Evolutionary conservation across 768 basidiomycete genomes (phyloP).

Genomic region (Leucocoprinus birnbaumii): DNA sequence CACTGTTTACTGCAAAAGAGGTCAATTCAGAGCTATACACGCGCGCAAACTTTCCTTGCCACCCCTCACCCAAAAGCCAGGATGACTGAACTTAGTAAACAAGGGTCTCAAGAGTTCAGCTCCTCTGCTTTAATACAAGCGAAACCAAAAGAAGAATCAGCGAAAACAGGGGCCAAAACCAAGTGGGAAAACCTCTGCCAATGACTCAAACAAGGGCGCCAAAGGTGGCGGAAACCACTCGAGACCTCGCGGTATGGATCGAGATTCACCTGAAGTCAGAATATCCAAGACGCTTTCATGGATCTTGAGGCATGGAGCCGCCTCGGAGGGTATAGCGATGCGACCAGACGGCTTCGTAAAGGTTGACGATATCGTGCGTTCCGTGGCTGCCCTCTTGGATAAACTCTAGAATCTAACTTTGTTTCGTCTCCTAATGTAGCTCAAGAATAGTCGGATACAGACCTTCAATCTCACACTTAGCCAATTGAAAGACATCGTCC

Average conservation of each 20-base stretch:
- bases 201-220: not conserved
- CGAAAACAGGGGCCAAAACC: not conserved
- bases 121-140: too few species aligned
- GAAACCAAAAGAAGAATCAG: not conserved
- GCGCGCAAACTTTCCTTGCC: too few species aligned
- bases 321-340: constrained; percentile 70
- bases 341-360: constrained; percentile 83
- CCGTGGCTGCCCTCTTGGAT: not conserved
- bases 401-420: not conserved
- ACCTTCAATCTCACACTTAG: constrained; percentile 57
- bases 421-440: not conserved
- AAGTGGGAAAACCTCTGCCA: not conserved
- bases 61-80: too few species aligned
- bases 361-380: constrained; percentile 78
- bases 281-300: constrained; percentile 88
- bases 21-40: too few species aligned
- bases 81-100: too few species aligned
- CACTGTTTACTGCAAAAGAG: too few species aligned
- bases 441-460: constrained; percentile 45
- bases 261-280: constrained; percentile 65
- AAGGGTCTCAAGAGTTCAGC: too few species aligned
- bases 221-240: not conserved
- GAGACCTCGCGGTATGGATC: constrained; percentile 57
- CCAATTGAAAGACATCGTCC: constrained; percentile 60
- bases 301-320: constrained; percentile 82